Conservation (phyloP, 306 rosid genomes). For the Cicer yamashitae region DNA sequence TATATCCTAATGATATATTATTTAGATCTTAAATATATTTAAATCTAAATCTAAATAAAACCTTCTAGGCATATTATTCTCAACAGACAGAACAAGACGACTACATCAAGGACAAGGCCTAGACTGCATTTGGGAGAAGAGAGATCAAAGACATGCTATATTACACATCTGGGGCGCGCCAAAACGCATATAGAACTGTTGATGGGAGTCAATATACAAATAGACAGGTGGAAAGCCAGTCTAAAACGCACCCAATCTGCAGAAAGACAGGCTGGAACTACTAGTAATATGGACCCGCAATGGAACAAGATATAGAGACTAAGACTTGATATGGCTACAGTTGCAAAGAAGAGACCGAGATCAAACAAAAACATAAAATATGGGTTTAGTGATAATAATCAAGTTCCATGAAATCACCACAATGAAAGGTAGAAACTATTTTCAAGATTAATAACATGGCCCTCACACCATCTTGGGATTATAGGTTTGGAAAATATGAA, state of each 20-base stretch:
- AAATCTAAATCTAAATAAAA: too few species aligned
- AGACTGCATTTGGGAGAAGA: not conserved
- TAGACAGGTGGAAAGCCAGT: not conserved
- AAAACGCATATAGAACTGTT: not conserved
- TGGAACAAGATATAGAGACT: constrained; percentile 1
- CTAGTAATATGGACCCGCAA: not conserved
- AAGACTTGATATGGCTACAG: not conserved
- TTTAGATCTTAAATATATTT: too few species aligned
- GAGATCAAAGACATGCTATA: not conserved
- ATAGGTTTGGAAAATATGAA: not conserved
- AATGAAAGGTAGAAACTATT: not conserved
- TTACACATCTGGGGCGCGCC: not conserved
- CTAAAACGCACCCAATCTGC: not conserved
- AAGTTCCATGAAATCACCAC: constrained; percentile 10
- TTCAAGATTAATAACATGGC: not conserved
- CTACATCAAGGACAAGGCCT: not conserved
- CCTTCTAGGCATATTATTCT: too few species aligned
- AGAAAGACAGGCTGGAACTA: constrained; percentile 2
- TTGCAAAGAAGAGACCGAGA: constrained; percentile 10
- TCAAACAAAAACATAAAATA: not conserved
- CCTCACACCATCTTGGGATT: not conserved
- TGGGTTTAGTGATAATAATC: constrained; percentile 14
- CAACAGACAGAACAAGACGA: not conserved
- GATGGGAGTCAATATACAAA: not conserved
- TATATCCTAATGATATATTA: too few species aligned